These are phyloP conservation scores for Pseudocercospora crystallina DNA, from an alignment of 2,329 filamentous ascomycete genomes.

Conservation along the genomic window DNA sequence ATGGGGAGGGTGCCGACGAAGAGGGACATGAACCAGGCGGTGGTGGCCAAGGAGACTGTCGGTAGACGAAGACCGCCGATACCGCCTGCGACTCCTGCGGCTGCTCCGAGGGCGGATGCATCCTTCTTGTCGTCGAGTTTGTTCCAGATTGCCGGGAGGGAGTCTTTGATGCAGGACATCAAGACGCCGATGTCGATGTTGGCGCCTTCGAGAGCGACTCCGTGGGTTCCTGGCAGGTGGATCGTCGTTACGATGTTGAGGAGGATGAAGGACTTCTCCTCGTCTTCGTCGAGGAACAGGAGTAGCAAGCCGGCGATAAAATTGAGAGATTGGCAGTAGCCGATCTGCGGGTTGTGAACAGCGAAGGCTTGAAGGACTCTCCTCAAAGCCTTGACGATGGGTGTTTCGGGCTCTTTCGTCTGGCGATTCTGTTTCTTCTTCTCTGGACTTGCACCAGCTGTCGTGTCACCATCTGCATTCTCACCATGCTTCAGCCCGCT, in stretches of 20 bases:
- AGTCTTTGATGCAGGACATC: slow-evolving; percentile 81
- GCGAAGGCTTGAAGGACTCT: slow-evolving; percentile 87
- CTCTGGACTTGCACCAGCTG: background rate
- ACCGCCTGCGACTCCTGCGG: slow-evolving; percentile 41
- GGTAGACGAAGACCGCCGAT: slow-evolving; percentile 62
- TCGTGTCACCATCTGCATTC: slow-evolving; percentile 11
- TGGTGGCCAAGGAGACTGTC: slow-evolving; percentile 88
- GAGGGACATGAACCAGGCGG: slow-evolving; percentile 97
- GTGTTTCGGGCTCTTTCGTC: slow-evolving; percentile 60
- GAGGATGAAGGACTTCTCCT: slow-evolving; percentile 90
- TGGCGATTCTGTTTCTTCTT: slow-evolving; percentile 33
- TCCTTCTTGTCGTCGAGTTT: slow-evolving; percentile 79
- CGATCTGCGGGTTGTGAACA: slow-evolving; percentile 84
- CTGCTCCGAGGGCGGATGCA: slow-evolving; percentile 36
- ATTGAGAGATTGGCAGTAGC: slow-evolving; percentile 94
- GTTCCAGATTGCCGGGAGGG: slow-evolving; percentile 78
- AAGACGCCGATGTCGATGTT: slow-evolving; percentile 93
- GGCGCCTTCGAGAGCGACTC: slow-evolving; percentile 83
- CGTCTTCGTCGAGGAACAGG: slow-evolving; percentile 75
- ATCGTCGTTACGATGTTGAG: slow-evolving; percentile 87
- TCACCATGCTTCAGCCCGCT: slow-evolving; percentile 6
- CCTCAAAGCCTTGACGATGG: slow-evolving; percentile 77
- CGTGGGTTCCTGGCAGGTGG: slow-evolving; percentile 88
- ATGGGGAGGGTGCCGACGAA: slow-evolving; percentile 92
- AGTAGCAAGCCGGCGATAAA: slow-evolving; percentile 89